Evolutionary conservation across 768 basidiomycete genomes (phyloP).

Genomic region (Clitopilus passeckerianus): DNA sequence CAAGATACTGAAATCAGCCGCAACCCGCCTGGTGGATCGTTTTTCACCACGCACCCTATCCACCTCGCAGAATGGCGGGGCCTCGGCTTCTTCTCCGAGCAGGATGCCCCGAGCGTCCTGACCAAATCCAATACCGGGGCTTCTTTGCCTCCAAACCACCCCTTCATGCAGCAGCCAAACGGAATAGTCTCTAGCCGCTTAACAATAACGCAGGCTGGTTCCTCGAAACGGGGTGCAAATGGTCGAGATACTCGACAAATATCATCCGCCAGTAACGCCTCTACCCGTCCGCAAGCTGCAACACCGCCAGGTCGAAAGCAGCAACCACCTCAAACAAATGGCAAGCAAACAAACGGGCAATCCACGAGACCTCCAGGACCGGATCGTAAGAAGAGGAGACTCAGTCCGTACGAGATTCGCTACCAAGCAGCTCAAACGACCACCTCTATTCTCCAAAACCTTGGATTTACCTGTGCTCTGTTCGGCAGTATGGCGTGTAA

Average conservation of each 20-base stretch:
- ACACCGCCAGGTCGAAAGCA: no score
- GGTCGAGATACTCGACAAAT: no score
- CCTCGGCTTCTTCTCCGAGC: slow-evolving; percentile 3
- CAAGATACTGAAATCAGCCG: slow-evolving; percentile 2
- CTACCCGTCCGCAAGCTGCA: no score
- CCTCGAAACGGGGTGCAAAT: no score
- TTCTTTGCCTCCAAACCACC: not conserved
- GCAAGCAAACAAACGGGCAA: not conserved
- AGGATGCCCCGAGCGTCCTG: not conserved
- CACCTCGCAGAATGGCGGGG: slow-evolving; percentile 10
- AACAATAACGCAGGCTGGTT: no score
- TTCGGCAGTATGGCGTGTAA: slow-evolving; percentile 15
- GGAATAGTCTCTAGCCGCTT: no score
- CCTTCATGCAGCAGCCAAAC: not conserved
- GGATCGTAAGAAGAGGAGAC: not conserved
- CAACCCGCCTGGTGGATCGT: slow-evolving; percentile 2
- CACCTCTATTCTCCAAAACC: slow-evolving; percentile 4
- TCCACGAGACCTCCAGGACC: not conserved
- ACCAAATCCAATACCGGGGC: not conserved
- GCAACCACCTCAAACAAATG: no score
- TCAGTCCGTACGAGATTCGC: slow-evolving; percentile 7
- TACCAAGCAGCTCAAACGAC: slow-evolving; percentile 8
- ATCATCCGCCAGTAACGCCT: no score
- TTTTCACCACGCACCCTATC: slow-evolving; percentile 2
- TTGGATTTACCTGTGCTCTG: slow-evolving; percentile 7